These are phyloP conservation scores for Phialophora verrucosa DNA, from an alignment of 2,329 filamentous ascomycete species.

Conservation along the genomic window DNA sequence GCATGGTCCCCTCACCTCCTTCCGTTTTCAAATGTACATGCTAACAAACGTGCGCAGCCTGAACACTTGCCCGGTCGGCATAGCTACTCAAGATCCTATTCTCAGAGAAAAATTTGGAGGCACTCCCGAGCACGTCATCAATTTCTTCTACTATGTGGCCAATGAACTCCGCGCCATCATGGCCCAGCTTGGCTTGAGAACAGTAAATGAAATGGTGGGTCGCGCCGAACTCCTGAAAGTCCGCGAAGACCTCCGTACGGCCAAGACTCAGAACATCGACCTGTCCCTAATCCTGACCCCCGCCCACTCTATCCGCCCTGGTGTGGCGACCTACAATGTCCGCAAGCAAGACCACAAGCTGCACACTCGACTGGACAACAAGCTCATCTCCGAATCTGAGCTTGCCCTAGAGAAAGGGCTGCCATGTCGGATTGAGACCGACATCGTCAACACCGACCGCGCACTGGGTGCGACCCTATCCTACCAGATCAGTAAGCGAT, in stretches of 20 bases:
- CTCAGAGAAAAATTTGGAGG: conserved; percentile 92
- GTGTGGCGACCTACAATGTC: conserved; percentile 95
- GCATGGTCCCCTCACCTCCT: neutral
- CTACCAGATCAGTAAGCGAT: conserved; percentile 92
- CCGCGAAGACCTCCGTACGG: conserved; percentile 82
- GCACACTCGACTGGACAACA: conserved; percentile 92
- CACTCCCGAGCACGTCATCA: conserved; percentile 94
- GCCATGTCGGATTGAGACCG: conserved; percentile 90
- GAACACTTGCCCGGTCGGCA: conserved; percentile 89
- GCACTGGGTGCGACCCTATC: conserved; percentile 91
- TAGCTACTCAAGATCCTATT: conserved; percentile 94
- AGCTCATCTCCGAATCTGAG: conserved; percentile 94
- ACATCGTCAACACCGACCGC: conserved; percentile 95
- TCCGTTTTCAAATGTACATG: neutral
- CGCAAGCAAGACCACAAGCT: conserved; percentile 96
- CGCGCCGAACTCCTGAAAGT: conserved; percentile 85
- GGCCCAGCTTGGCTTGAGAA: conserved; percentile 92
- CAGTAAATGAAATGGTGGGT: conserved; percentile 97
- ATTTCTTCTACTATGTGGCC: conserved; percentile 97
- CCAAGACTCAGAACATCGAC: conserved; percentile 92
- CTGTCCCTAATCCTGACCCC: conserved; percentile 90
- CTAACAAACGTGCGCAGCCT: conserved; percentile 39
- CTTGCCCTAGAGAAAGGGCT: conserved; percentile 92
- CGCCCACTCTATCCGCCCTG: conserved; percentile 91
- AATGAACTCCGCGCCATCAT: conserved; percentile 97